Evolutionary conservation across 129 eudicot species (phyloP).

Genomic region (Kitagawia praeruptora): DNA sequence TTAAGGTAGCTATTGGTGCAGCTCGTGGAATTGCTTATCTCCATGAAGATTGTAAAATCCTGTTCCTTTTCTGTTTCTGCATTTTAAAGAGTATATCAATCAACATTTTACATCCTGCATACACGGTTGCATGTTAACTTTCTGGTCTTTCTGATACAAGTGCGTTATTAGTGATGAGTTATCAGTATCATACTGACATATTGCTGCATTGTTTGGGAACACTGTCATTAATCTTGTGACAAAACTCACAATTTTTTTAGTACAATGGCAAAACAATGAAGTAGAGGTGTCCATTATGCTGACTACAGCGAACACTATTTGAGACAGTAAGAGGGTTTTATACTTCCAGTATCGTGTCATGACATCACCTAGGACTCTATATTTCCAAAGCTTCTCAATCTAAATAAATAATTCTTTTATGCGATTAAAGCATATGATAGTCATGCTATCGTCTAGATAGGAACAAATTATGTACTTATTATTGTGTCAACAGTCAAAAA

Average conservation of each 20-base stretch:
- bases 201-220: neutral
- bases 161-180: neutral
- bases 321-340: neutral
- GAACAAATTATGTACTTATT: neutral
- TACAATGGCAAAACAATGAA: neutral
- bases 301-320: neutral
- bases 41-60: slow-evolving; percentile 64
- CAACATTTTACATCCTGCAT: neutral
- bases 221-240: neutral
- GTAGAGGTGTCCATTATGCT: neutral
- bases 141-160: neutral
- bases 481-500: neutral
- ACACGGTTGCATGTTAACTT: neutral
- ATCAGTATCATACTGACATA: neutral
- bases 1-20: slow-evolving; percentile 87
- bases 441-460: neutral
- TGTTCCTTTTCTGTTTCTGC: neutral
- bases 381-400: neutral
- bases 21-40: slow-evolving; percentile 97
- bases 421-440: neutral
- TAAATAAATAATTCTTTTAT: neutral
- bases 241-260: neutral
- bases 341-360: neutral
- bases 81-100: neutral
- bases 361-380: neutral